Evolutionary conservation across 202 grass and related monocot genomes (phyloP).

Genomic region (Eragrostis tef): DNA sequence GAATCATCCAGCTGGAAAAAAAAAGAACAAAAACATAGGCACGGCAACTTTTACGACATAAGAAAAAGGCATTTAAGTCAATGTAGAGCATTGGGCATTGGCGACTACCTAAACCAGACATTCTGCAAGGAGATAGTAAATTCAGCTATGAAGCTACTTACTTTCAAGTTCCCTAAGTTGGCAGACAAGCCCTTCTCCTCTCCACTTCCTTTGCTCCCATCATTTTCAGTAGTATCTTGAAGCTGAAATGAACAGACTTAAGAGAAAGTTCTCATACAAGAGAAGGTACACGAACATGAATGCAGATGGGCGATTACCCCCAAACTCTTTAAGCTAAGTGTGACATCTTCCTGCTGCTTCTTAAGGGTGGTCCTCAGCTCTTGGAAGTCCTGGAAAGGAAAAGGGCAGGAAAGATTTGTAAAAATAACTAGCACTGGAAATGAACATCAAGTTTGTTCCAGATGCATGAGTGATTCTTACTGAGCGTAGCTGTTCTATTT

Average conservation of each 20-base stretch:
- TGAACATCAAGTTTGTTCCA: not conserved
- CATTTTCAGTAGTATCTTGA: constrained; percentile 48
- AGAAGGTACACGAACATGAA: constrained; percentile 32
- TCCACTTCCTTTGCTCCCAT: constrained; percentile 39
- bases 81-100: not conserved
- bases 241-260: constrained; percentile 51
- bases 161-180: constrained; percentile 49
- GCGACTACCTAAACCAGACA: constrained; percentile 12
- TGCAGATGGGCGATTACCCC: constrained; percentile 55
- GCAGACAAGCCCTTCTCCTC: constrained; percentile 44
- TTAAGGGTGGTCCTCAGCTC: constrained; percentile 85
- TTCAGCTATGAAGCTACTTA: constrained; percentile 44
- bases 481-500: constrained; percentile 75
- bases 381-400: constrained; percentile 68
- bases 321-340: constrained; percentile 71
- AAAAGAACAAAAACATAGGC: not conserved
- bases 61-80: not conserved
- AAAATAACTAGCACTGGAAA: constrained; percentile 33
- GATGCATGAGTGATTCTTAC: constrained; percentile 50
- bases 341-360: constrained; percentile 89
- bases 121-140: constrained; percentile 6
- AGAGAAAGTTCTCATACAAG: not conserved
- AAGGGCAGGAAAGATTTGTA: constrained; percentile 30
- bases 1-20: constrained; percentile 44
- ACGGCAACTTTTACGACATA: not conserved